phyloP scores from a whole-genome alignment of 345 rosid species.

The Hibiscus trionum region DNA sequence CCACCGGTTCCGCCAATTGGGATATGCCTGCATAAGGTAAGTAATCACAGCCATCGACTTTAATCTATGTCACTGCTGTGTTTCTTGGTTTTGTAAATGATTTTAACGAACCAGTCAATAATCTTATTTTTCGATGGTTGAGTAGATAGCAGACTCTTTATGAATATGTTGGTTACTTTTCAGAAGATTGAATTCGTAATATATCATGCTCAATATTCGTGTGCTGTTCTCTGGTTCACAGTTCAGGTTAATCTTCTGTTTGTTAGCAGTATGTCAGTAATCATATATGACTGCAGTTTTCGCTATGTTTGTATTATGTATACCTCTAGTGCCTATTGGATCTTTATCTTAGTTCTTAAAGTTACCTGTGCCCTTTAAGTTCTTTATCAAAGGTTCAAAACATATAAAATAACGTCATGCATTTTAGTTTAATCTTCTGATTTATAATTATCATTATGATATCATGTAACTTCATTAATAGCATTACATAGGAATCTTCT shows the following conservation, averaged over 20 bases:
- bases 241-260: slow-evolving; percentile 1
- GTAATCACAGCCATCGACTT: slow-evolving; percentile 1
- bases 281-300: neutral
- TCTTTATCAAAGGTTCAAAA: neutral
- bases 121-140: neutral
- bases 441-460: neutral
- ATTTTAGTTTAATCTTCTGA: neutral
- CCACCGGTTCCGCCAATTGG: slow-evolving; percentile 89
- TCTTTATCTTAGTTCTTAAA: neutral
- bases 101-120: neutral
- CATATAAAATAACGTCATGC: neutral
- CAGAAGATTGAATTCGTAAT: neutral
- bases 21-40: slow-evolving; percentile 93
- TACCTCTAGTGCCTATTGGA: neutral
- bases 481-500: neutral
- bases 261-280: neutral
- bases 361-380: neutral
- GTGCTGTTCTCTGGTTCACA: neutral
- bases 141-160: neutral
- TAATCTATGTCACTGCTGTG: neutral
- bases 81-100: neutral
- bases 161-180: neutral
- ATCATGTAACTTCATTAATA: neutral
- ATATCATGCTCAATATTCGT: neutral
- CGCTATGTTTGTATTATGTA: neutral